Evolutionary conservation across 768 basidiomycete genomes (phyloP), one percentile per base, ranked within the genome.

Genomic region (Thelephora ganbajun): DNA sequence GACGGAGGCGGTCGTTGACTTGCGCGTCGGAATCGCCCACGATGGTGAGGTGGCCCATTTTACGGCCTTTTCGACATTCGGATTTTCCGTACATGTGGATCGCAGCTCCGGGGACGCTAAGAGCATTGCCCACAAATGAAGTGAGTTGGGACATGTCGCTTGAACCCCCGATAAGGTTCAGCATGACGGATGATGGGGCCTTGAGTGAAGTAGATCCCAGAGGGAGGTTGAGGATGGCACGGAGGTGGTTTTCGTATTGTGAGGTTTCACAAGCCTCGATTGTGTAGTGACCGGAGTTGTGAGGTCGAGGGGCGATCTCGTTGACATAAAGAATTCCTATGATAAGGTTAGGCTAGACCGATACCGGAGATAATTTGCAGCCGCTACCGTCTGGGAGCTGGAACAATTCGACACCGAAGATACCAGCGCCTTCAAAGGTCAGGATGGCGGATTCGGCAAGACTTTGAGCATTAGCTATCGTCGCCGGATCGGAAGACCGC

Each of bases 401-500:
- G 67, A 99, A 99, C 91, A 98, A 90, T 63, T 99, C 96, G 1
- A 99, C 93, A 1, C 93, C 96, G 65, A 96, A 98, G 20, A 97
- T 77, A 11, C 96, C 96, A 7, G 92, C 93, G 2, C 93, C 94
- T 14, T 77, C 64, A 34, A 98, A 74, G 6, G 80, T 77, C 50
- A 66, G 74, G 19, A 97, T 74, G 0, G 93, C 90, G 33, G 70
- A 66, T 63, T 93, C 88, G 0, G 94, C 96, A 30, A 93, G 65
- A 3, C 59, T 57, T 50, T 78, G 76, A 13, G 90, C 93, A 42
- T 76, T 69, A 6, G 61, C 61, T 19, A 73, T 64, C 2, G 93
- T 65, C 5, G 67, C 60, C 2, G 74, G 62, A 56, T 85, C 74
- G 4, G 59, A 62, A 50, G 66, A 75, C 14, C 92, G 72, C 22